These are phyloP conservation scores for Babesia bovis DNA, from an alignment of 169 alveolate genomes.

Conservation along the genomic window DNA sequence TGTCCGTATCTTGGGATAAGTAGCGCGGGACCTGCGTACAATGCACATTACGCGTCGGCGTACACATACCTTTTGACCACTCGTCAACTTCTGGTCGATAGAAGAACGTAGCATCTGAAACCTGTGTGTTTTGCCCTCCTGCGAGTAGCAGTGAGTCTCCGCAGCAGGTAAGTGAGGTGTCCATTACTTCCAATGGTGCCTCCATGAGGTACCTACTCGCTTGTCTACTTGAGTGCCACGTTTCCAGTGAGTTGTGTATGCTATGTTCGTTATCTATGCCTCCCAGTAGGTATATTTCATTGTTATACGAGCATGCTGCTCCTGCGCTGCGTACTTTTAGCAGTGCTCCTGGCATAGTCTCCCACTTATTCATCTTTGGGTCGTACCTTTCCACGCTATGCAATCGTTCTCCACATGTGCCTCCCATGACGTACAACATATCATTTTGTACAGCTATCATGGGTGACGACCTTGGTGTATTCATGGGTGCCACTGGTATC, in stretches of 20 bases:
- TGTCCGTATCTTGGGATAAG: conserved; percentile 80
- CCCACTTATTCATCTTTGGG: conserved; percentile 86
- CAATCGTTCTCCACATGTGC: conserved; percentile 85
- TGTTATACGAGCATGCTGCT: conserved; percentile 75
- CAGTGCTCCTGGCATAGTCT: conserved; percentile 72
- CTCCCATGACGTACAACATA: conserved; percentile 79
- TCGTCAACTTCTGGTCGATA: conserved; percentile 77
- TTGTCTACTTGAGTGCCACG: conserved; percentile 75
- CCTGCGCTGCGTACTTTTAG: conserved; percentile 86
- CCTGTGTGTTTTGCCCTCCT: conserved; percentile 79
- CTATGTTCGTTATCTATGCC: conserved; percentile 80
- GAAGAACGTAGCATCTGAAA: conserved; percentile 68
- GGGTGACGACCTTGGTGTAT: conserved; percentile 84
- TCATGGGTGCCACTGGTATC: conserved; percentile 82
- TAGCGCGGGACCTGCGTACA: conserved; percentile 70
- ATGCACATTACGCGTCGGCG: background rate
- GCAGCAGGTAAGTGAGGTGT: conserved; percentile 67
- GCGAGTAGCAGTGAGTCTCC: conserved; percentile 69
- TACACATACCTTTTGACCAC: conserved; percentile 68
- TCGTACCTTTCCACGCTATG: conserved; percentile 84
- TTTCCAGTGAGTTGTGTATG: conserved; percentile 76
- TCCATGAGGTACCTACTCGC: conserved; percentile 74
- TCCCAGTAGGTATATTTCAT: conserved; percentile 78
- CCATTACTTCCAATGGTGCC: conserved; percentile 75
- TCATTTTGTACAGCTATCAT: conserved; percentile 81